Base-by-base conservation (phyloP, 305 asterid species). In the Petunia hybrid region DNA sequence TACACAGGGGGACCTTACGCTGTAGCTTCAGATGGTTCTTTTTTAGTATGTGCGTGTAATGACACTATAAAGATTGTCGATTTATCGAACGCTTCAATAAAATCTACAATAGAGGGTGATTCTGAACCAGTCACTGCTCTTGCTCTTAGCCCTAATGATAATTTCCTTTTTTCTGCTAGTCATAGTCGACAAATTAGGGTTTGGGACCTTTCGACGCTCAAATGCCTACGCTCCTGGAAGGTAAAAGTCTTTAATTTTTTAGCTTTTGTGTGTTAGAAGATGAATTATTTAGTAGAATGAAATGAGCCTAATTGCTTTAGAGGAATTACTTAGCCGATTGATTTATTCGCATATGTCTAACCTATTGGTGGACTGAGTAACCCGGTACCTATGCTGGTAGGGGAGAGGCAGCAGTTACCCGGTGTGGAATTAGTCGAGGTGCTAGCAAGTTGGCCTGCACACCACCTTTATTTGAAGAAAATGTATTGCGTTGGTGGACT, bases 211-310 rank as follows among this genome's bases (percentile, higher is more conserved):
- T 84, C 95, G 61, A 82, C 97, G 56, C 91, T 93, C 81, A 87
- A 92, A 86, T 92, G 97, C 86, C 82, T 93, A 43, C 97, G 98
- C 83, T 94, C 99, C 38, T 97, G 99, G 99, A 97, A 97, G 98
- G 99, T 94, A 66, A 63, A 35, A 41, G 45, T 63, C 8, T n/a
- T 77, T 38, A 4, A 43, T 36, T n/a, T 63, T 64, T 4, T 69
- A 2, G 31, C 45, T 48, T 79, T 43, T 71, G 31, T 45, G 66
- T 60, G 40, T 60, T 60, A 22, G 2, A 57, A 57, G n/a, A 57
- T 35, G n/a, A n/a, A 9, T 57, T 57, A 57, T 57, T n/a, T 4
- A n/a, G 36, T 5, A n/a, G 63, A 9, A 53, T 51, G 57, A 1
- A 53, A 10, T 9, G 4, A 53, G 0, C 0, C 5, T 53, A 51